These are phyloP conservation scores for Debaryomyces fabryi DNA, from an alignment of 1,139 yeast species.

Conservation along the genomic window DNA sequence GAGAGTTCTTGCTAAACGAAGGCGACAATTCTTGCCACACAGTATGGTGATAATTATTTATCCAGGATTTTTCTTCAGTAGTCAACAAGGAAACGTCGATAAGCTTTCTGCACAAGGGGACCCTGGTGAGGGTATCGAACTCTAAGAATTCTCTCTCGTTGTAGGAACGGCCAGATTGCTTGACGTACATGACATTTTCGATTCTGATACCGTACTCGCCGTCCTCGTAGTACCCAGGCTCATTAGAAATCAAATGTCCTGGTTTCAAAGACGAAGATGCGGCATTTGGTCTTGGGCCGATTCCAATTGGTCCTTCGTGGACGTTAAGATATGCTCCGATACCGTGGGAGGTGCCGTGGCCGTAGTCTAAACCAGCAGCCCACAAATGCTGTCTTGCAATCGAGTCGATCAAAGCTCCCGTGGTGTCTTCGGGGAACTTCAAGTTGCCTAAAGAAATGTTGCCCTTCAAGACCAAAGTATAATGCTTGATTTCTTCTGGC, in stretches of 20 bases:
- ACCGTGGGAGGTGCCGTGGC: conserved; percentile 99
- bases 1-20: conserved; percentile 50
- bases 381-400: conserved; percentile 90
- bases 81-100: conserved; percentile 43
- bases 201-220: conserved; percentile 93
- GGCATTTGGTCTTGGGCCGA: conserved; percentile 66
- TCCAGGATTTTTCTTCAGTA: conserved; percentile 62
- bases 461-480: conserved; percentile 91
- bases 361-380: conserved; percentile 85
- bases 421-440: conserved; percentile 84
- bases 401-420: conserved; percentile 81
- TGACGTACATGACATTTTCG: conserved; percentile 77
- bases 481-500: conserved; percentile 67
- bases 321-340: conserved; percentile 90
- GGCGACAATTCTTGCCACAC: conserved; percentile 61
- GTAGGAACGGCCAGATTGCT: conserved; percentile 47
- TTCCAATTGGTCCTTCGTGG: conserved; percentile 96
- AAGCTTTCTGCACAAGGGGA: conserved; percentile 62
- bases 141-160: conserved; percentile 62
- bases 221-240: conserved; percentile 94
- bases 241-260: conserved; percentile 88
- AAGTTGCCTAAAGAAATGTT: conserved; percentile 77
- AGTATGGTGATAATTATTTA: conserved; percentile 66
- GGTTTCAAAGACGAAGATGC: conserved; percentile 51
- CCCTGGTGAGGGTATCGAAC: conserved; percentile 84